Percentiles rank a stretch among this genome's conserved stretches.
Conservation (phyloP, 2,329 filamentous ascomycete species). For the Talaromyces piceae region DNA sequence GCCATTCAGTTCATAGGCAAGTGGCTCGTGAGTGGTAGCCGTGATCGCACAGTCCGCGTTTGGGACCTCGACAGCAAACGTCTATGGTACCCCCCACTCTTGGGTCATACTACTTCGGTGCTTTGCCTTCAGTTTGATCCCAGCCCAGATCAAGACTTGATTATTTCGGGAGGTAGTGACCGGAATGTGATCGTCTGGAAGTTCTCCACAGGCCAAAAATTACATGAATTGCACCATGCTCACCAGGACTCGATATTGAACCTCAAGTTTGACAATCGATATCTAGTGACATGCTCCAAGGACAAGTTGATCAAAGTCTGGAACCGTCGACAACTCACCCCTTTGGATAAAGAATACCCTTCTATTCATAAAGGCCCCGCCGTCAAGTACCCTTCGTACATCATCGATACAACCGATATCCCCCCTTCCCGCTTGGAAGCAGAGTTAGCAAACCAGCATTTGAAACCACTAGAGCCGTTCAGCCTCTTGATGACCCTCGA, state of each 20-base stretch:
- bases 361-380: conserved; percentile 33
- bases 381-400: conserved; percentile 46
- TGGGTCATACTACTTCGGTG: conserved; percentile 77
- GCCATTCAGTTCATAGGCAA: conserved; percentile 81
- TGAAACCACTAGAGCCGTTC: conserved; percentile 54
- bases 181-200: conserved; percentile 84
- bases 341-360: conserved; percentile 40
- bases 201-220: conserved; percentile 79
- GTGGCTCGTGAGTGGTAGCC: conserved; percentile 85
- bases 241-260: conserved; percentile 91
- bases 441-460: conserved; percentile 33
- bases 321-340: conserved; percentile 64
- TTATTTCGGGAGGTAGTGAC: conserved; percentile 94
- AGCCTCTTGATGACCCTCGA: conserved; percentile 70
- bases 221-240: conserved; percentile 68
- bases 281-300: conserved; percentile 93
- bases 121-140: conserved; percentile 93
- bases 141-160: conserved; percentile 74
- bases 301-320: conserved; percentile 97
- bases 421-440: conserved; percentile 37
- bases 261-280: conserved; percentile 81
- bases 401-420: conserved; percentile 42
- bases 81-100: conserved; percentile 64
- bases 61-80: conserved; percentile 83
- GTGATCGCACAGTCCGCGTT: conserved; percentile 78